Evolutionary conservation across 331 rosid genomes (phyloP), one percentile per base, ranked within the genome.

Genomic region (Acacia concinna): DNA sequence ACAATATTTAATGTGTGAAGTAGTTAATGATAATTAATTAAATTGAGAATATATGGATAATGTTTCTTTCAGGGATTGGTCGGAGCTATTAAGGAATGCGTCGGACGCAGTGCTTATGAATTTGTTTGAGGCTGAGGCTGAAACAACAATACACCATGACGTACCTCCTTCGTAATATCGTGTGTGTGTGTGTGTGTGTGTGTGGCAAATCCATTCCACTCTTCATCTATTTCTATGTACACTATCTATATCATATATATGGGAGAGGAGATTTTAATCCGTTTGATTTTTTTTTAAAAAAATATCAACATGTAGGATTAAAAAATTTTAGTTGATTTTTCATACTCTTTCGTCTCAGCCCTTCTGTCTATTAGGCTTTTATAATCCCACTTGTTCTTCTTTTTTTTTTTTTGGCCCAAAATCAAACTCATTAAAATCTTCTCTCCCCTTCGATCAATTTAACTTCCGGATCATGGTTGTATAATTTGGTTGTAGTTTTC

Each of bases 51-150:
- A 12, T 27, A 37, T 44, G 41, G 43, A 3, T 44, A 1, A 23
- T n/a, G 32, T 40, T 11, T 41, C 56, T 40, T 11, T 41, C 56
- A 68, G 74, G 74, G 74, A 68, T 27, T 68, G 56, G 74, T 68
- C 37, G 35, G 56, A 41, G 74, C 56, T 68, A 35, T 11, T 68
- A 5, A 40, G 74, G 37, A 41, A 68, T 13, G 74, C 37, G 7
- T 40, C 74, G 6, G 23, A 68, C 47, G 74, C 56, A 6, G 74
- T 68, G 20, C 66, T 59, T 15, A 41, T 12, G 74, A 68, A 40
- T 23, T 68, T 41, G 54, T 17, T 38, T 6, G 35, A 25, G 37
- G 74, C 2, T 13, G 54, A 40, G n/a, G 13, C 49, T 4, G 38
- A 34, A 34, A 34, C 38, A 34, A 7, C 38, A 34, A 34, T 34